Conservation (phyloP, 805 yeast genomes). For the Tanozyma kutaoensis region DNA sequence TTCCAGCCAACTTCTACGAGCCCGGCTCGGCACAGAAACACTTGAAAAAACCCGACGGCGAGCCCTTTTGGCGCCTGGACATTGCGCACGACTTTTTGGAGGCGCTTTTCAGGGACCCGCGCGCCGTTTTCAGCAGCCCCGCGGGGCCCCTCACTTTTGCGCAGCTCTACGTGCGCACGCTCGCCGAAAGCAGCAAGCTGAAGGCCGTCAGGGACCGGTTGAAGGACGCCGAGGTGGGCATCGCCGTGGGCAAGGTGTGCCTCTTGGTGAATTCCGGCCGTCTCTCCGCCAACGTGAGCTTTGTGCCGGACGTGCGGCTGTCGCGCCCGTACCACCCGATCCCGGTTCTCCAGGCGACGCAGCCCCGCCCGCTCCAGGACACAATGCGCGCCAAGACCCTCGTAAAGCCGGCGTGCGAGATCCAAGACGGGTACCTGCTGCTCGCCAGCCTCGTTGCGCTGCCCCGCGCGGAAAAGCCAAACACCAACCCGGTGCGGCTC, state of each 20-base stretch:
- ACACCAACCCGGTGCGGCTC: constrained; percentile 54
- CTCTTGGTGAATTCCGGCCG: constrained; percentile 84
- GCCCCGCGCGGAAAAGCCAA: constrained; percentile 26
- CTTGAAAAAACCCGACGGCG: constrained; percentile 83
- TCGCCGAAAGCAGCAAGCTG: constrained; percentile 75
- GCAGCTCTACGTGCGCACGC: constrained; percentile 68
- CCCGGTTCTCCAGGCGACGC: constrained; percentile 69
- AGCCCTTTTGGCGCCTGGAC: constrained; percentile 80
- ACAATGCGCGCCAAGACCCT: constrained; percentile 90
- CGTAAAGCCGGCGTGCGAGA: constrained; percentile 76
- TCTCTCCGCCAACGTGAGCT: constrained; percentile 88
- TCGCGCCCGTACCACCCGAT: constrained; percentile 90
- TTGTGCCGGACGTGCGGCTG: constrained; percentile 91
- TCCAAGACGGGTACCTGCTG: constrained; percentile 34
- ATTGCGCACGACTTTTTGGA: constrained; percentile 72
- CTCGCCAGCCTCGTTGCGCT: constrained; percentile 30
- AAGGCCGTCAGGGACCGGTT: constrained; percentile 71
- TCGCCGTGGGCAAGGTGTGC: constrained; percentile 70
- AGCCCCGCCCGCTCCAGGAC: constrained; percentile 71
- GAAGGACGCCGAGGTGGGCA: constrained; percentile 46
- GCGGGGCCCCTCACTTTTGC: constrained; percentile 54
- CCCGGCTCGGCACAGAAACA: constrained; percentile 29
- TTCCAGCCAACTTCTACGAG: constrained; percentile 3
- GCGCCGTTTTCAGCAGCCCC: constrained; percentile 52
- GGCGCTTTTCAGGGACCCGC: constrained; percentile 47